phyloP scores from a whole-genome alignment of 2,329 filamentous ascomycete genomes.

The Didymella sp. region DNA sequence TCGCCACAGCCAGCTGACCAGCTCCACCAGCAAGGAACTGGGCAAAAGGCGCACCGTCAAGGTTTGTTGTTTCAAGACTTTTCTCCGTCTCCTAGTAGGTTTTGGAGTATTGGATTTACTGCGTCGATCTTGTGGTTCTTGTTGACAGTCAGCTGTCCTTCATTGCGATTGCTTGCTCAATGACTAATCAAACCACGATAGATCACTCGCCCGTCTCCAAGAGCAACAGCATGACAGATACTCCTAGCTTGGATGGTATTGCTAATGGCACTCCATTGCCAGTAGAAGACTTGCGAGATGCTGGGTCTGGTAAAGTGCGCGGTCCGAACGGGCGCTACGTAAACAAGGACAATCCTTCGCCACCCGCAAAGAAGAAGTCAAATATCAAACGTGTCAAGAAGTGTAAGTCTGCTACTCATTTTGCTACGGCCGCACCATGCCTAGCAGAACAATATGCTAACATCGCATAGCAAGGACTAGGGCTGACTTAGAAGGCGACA shows the following conservation, averaged over 20 bases:
- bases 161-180: background rate
- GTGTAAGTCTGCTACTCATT: background rate
- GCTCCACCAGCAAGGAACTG: background rate
- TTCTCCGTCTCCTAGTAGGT: conserved; percentile 7
- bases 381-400: conserved; percentile 6
- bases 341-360: background rate
- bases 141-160: background rate
- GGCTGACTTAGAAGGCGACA: background rate
- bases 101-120: background rate
- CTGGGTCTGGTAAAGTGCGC: conserved; percentile 24
- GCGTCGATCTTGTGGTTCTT: background rate
- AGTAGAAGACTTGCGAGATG: conserved; percentile 8
- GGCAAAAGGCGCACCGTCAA: background rate
- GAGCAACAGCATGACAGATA: background rate
- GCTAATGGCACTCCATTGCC: background rate
- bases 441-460: background rate
- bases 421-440: too few species aligned
- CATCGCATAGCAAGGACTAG: conserved; percentile 1
- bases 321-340: conserved; percentile 28
- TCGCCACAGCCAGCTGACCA: background rate
- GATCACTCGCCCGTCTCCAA: background rate
- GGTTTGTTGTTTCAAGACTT: conserved; percentile 15
- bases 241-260: background rate
- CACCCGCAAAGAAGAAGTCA: background rate
- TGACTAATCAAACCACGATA: background rate